phyloP scores from a whole-genome alignment of 495 filamentous ascomycete genomes.

The Penicillium angulare region DNA sequence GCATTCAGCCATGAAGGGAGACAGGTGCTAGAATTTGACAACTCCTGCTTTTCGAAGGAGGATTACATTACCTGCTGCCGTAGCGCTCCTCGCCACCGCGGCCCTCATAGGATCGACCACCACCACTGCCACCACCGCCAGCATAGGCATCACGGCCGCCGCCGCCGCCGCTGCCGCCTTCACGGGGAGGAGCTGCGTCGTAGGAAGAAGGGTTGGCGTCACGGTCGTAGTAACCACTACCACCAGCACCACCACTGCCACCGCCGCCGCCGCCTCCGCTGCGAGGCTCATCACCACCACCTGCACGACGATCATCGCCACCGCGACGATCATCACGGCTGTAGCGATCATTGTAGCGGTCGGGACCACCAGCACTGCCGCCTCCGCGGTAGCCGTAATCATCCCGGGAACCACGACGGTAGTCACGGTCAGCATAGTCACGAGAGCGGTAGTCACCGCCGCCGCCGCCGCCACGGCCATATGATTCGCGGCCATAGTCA shows the following conservation, averaged over 20 bases:
- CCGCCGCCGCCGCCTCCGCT: slow-evolving; percentile 47
- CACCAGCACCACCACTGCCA: slow-evolving; percentile 45
- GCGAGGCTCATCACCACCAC: slow-evolving; percentile 36
- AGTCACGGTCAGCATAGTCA: slow-evolving; percentile 45
- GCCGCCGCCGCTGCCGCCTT: too few relatives aligned
- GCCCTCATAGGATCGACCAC: slow-evolving; percentile 50
- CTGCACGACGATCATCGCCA: slow-evolving; percentile 40
- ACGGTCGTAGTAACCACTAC: slow-evolving; percentile 21
- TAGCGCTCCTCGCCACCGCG: slow-evolving; percentile 49
- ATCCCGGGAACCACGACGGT: slow-evolving; percentile 52
- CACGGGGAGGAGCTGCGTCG: slow-evolving; percentile 60
- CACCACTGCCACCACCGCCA: slow-evolving; percentile 23
- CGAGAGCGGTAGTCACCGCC: slow-evolving; percentile 56
- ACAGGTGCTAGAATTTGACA: slow-evolving; percentile 7
- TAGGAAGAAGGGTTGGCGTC: slow-evolving; percentile 31
- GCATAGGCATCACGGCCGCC: slow-evolving; percentile 60
- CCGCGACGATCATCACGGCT: slow-evolving; percentile 59
- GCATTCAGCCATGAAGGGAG: slow-evolving; percentile 18
- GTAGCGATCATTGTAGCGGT: slow-evolving; percentile 70
- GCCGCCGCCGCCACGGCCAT: slow-evolving; percentile 41
- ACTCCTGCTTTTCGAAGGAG: slow-evolving; percentile 13
- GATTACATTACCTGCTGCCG: slow-evolving; percentile 40
- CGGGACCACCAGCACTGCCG: slow-evolving; percentile 52
- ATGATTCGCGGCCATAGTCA: slow-evolving; percentile 51
- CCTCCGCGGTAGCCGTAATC: slow-evolving; percentile 55